A percentile compares a stretch with the other conserved stretches of the same genome.
Conservation (phyloP, 2,329 filamentous ascomycete species). For the Blumeriella jaapii region DNA sequence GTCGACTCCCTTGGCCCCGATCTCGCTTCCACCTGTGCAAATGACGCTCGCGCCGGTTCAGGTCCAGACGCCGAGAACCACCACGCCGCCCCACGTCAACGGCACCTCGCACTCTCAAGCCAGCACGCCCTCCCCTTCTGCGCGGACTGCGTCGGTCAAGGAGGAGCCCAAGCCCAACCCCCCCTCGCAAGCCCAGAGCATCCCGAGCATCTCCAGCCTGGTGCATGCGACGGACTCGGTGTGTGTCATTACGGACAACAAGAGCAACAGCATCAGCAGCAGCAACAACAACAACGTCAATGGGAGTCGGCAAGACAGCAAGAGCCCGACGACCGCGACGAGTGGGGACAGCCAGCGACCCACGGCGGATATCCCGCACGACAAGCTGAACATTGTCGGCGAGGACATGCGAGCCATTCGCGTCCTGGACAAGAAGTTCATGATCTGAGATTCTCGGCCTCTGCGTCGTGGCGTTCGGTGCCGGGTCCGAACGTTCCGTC, state of each 20-base stretch:
- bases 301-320: constrained; percentile 5
- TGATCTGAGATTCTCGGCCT: too few species aligned
- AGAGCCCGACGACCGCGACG: constrained; percentile 33
- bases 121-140: constrained; percentile 15
- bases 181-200: constrained; percentile 22
- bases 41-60: too few species aligned
- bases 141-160: constrained; percentile 13
- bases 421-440: constrained; percentile 51
- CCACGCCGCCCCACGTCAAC: constrained; percentile 20
- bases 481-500: too few species aligned
- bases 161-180: constrained; percentile 15
- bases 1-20: constrained; percentile 5
- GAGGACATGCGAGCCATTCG: constrained; percentile 56
- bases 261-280: constrained; percentile 22
- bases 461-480: too few species aligned
- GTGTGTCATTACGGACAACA: constrained; percentile 23
- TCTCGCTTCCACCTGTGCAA: constrained; percentile 15
- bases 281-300: constrained; percentile 20
- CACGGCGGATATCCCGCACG: constrained; percentile 43
- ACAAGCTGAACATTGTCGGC: constrained; percentile 39
- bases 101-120: constrained; percentile 9
- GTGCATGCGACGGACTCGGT: constrained; percentile 24
- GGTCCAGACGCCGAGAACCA: constrained; percentile 13
- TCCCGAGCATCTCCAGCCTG: constrained; percentile 25
- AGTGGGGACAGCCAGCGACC: constrained; percentile 34